These are phyloP conservation scores for Kappamyces sp. DNA, from an alignment of 192 early-diverging fungal genomes.

Conservation along the genomic window DNA sequence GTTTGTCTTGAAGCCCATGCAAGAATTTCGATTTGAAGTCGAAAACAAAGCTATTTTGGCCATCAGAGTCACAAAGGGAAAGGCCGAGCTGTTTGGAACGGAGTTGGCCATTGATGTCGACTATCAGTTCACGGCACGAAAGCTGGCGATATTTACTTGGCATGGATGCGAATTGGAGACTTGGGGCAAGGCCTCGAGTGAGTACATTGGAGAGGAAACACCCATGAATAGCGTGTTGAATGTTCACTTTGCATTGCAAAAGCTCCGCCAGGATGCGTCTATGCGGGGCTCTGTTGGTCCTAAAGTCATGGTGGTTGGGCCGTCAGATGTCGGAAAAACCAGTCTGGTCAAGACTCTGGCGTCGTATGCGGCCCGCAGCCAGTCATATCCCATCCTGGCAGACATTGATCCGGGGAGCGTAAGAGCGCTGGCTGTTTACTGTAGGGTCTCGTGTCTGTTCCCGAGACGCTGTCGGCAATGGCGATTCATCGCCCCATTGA, in stretches of 20 bases:
- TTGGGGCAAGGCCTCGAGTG: slow-evolving; percentile 63
- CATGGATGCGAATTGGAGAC: slow-evolving; percentile 74
- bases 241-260: slow-evolving; percentile 81
- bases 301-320: slow-evolving; percentile 80
- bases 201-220: slow-evolving; percentile 92
- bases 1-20: slow-evolving; percentile 57
- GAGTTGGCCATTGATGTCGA: slow-evolving; percentile 76
- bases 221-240: slow-evolving; percentile 90
- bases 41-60: slow-evolving; percentile 51
- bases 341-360: slow-evolving; percentile 75
- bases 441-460: slow-evolving; percentile 75
- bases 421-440: not conserved
- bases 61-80: slow-evolving; percentile 68
- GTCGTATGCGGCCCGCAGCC: slow-evolving; percentile 80
- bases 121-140: slow-evolving; percentile 78
- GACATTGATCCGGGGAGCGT: slow-evolving; percentile 75
- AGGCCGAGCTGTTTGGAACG: slow-evolving; percentile 91
- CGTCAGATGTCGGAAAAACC: slow-evolving; percentile 90
- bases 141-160: slow-evolving; percentile 89
- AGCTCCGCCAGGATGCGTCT: slow-evolving; percentile 52
- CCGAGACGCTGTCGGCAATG: slow-evolving; percentile 77
- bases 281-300: slow-evolving; percentile 30
- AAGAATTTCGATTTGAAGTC: slow-evolving; percentile 91
- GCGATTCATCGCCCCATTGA: slow-evolving; percentile 73
- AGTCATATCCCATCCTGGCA: slow-evolving; percentile 71